Percentiles rank a stretch among this genome's conserved stretches.
These are phyloP conservation scores for Ilex asprella DNA, from an alignment of 257 asterid genomes.

Conservation along the genomic window DNA sequence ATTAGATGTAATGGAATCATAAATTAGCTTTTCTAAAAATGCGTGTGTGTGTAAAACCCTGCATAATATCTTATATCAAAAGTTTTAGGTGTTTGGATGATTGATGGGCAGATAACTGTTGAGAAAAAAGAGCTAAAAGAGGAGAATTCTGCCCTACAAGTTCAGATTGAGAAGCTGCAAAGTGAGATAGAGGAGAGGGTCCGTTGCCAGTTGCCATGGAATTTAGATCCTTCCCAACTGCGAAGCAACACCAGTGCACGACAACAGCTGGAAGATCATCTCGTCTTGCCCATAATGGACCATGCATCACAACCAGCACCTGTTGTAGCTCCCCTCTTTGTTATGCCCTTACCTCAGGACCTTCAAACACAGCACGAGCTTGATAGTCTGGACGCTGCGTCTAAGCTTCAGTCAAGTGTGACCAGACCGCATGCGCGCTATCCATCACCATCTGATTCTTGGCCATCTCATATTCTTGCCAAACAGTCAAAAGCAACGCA, in stretches of 20 bases:
- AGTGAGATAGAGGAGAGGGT: slow-evolving; percentile 36
- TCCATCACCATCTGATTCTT: slow-evolving; percentile 57
- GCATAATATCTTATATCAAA: too few species aligned
- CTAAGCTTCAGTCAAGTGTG: slow-evolving; percentile 32
- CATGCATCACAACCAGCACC: slow-evolving; percentile 28
- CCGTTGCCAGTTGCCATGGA: slow-evolving; percentile 12
- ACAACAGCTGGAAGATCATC: slow-evolving; percentile 25
- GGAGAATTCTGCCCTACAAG: slow-evolving; percentile 46
- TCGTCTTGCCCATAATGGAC: slow-evolving; percentile 19
- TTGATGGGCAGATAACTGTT: slow-evolving; percentile 33
- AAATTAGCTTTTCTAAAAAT: too few species aligned
- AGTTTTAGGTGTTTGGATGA: neutral
- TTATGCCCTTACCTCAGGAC: slow-evolving; percentile 42
- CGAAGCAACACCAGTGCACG: slow-evolving; percentile 8
- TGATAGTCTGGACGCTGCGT: slow-evolving; percentile 15
- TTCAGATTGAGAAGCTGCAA: slow-evolving; percentile 46
- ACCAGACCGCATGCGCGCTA: slow-evolving; percentile 62
- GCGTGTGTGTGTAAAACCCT: too few species aligned
- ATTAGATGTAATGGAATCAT: too few species aligned
- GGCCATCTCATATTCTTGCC: slow-evolving; percentile 53
- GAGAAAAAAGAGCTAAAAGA: slow-evolving; percentile 63
- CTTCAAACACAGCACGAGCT: slow-evolving; percentile 24
- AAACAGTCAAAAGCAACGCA: slow-evolving; percentile 7
- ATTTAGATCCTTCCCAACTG: slow-evolving; percentile 13
- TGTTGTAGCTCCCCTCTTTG: slow-evolving; percentile 30